Evolutionary conservation across 1,139 yeast species (phyloP).

Genomic region (Pichia cactophila): DNA sequence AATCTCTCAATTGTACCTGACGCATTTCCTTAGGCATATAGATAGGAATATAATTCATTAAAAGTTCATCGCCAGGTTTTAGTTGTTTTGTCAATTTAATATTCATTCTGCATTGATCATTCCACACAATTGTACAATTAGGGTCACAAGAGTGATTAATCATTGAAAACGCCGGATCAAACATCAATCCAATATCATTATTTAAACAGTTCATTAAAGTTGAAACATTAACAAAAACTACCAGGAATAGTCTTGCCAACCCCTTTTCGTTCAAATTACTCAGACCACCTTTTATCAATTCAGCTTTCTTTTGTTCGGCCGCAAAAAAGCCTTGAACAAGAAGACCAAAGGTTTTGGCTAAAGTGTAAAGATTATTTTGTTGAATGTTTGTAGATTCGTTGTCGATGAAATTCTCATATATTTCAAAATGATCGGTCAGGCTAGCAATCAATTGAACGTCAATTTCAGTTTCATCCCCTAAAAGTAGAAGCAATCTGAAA

Average conservation of each 20-base stretch:
- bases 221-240: constrained; percentile 28
- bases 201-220: constrained; percentile 22
- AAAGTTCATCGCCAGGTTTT: constrained; percentile 26
- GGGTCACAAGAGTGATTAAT: constrained; percentile 31
- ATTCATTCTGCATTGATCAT: constrained; percentile 13
- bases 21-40: constrained; percentile 27
- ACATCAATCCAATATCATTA: constrained; percentile 29
- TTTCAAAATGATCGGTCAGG: constrained; percentile 19
- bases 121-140: constrained; percentile 27
- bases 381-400: background rate
- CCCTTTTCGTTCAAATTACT: constrained; percentile 12
- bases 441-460: constrained; percentile 11
- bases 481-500: constrained; percentile 12
- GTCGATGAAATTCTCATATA: constrained; percentile 7
- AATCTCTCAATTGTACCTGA: constrained; percentile 17
- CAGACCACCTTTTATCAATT: background rate
- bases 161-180: constrained; percentile 34
- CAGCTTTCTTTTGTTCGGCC: background rate
- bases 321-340: background rate
- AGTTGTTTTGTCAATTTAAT: constrained; percentile 25
- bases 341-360: background rate
- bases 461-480: constrained; percentile 4
- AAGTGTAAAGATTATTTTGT: background rate
- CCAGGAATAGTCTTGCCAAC: constrained; percentile 15
- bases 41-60: constrained; percentile 29